Base-by-base conservation (phyloP, 257 asterid species). In the Przewalskia tangutica region DNA sequence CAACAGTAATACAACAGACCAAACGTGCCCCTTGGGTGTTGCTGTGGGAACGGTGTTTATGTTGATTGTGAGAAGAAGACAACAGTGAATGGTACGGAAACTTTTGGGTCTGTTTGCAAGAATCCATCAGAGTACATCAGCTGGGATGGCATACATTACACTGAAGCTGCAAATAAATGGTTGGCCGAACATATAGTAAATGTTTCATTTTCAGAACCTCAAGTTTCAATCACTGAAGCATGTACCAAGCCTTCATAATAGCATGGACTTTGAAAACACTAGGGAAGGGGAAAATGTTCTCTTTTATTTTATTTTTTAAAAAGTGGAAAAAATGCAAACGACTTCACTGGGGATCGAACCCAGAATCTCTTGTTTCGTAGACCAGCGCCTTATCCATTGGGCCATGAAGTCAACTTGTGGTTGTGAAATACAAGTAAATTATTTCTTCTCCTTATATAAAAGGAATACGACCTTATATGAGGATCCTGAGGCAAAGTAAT, bases 301-400 rank as follows among this genome's bases (percentile, higher is more conserved):
- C n/a, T n/a, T 27, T 27, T 27, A 2, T 27, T 27, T 27, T 27
- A 27, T 27, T 27, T 27, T 27, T 27, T 27, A 27, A 27, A 27
- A 27, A 27, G 1, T 1, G 32, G 27, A 23, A 1, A 23, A 23
- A 0, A 23, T 23, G 27, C 27, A 23, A 27, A 27, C 54, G 54
- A 68, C 77, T 68, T 42, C 77, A 42, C 98, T 92, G 97, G 95
- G 95, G 97, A 92, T 93, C 98, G 98, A 93, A 93, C 98, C 98
- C 97, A 93, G 97, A 93, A 85, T 91, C 97, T 95, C 98, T 93
- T 95, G 98, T 93, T 95, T 63, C 98, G 97, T 93, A 95, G 97
- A 95, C 97, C 98, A 95, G 97, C 98, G 94, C 98, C 98, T 92
- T 92, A 93, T 93, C 97, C 98, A 93, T 95, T 95, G 98, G 98